Percentiles rank a stretch among this genome's conserved stretches.
Conservation (phyloP, 202 grass and related monocot genomes). For the Bolboschoenoplectus hybrid region DNA sequence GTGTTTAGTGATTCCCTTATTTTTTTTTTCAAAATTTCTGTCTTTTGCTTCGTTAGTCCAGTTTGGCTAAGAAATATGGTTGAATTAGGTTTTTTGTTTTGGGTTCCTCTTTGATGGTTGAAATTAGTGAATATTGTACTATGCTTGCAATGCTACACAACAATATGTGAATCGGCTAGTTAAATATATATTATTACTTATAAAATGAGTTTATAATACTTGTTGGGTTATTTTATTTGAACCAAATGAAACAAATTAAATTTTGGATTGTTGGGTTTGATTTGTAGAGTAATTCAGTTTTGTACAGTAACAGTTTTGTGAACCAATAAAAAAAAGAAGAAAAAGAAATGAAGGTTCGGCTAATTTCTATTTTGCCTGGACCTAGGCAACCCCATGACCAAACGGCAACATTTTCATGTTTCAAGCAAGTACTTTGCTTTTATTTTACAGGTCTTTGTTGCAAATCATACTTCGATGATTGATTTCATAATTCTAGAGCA, state of each 20-base stretch:
- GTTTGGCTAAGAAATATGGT: neutral
- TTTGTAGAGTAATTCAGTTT: neutral
- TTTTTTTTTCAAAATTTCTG: neutral
- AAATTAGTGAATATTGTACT: neutral
- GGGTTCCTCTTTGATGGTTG: neutral
- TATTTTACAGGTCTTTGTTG: conserved; percentile 90
- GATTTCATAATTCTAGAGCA: conserved; percentile 99
- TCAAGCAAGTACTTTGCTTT: conserved; percentile 10
- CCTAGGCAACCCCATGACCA: conserved; percentile 1
- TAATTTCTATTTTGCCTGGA: neutral
- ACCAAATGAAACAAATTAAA: neutral
- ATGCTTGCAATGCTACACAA: neutral
- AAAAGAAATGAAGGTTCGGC: neutral
- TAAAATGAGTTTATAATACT: neutral
- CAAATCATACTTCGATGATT: conserved; percentile 99
- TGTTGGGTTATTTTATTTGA: neutral
- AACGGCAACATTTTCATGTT: conserved; percentile 22
- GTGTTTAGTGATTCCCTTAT: neutral
- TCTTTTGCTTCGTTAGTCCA: neutral
- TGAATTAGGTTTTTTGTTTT: neutral
- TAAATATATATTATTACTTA: conserved; percentile 17
- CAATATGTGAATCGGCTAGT: neutral
- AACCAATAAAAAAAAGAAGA: neutral
- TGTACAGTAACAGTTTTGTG: neutral
- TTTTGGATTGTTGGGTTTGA: neutral